phyloP scores from a whole-genome alignment of 2,329 filamentous ascomycete genomes.

The Trichophyton simii region DNA sequence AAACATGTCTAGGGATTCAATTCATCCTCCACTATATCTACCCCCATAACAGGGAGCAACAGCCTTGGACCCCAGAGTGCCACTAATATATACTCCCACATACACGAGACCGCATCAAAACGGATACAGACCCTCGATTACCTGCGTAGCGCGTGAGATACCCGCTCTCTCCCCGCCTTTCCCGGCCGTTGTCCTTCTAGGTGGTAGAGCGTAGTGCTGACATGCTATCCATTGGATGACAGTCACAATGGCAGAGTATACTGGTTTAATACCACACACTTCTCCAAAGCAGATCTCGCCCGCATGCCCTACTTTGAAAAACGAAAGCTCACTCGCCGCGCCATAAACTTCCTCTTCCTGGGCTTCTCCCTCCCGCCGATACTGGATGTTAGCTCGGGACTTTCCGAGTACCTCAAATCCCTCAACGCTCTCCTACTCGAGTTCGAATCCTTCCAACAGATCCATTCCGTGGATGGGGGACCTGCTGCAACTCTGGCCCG shows the following conservation, averaged over 20 bases:
- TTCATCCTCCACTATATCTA: slow-evolving; percentile 17
- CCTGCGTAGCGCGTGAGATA: slow-evolving; percentile 70
- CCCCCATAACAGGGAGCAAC: slow-evolving; percentile 23
- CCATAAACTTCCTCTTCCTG: slow-evolving; percentile 85
- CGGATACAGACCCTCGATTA: slow-evolving; percentile 91
- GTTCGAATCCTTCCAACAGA: slow-evolving; percentile 85
- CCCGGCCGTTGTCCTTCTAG: too few species aligned
- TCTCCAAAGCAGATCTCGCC: slow-evolving; percentile 66
- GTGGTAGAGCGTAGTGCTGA: not conserved
- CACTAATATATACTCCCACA: slow-evolving; percentile 48
- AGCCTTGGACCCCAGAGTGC: slow-evolving; percentile 38
- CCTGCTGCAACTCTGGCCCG: slow-evolving; percentile 58
- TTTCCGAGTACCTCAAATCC: slow-evolving; percentile 74
- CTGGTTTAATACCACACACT: slow-evolving; percentile 96
- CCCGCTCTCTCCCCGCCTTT: not conserved
- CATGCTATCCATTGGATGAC: slow-evolving; percentile 5
- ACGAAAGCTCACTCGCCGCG: slow-evolving; percentile 73
- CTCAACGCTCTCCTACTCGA: slow-evolving; percentile 76
- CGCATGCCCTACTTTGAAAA: slow-evolving; percentile 77
- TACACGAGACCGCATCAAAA: slow-evolving; percentile 81
- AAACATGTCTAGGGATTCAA: slow-evolving; percentile 14
- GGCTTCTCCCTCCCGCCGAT: slow-evolving; percentile 83
- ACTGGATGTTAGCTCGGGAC: slow-evolving; percentile 70
- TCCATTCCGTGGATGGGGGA: slow-evolving; percentile 65
- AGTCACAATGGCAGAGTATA: slow-evolving; percentile 90